These are phyloP conservation scores for Fraxinus platypoda DNA, from an alignment of 305 asterid genomes.

Conservation along the genomic window DNA sequence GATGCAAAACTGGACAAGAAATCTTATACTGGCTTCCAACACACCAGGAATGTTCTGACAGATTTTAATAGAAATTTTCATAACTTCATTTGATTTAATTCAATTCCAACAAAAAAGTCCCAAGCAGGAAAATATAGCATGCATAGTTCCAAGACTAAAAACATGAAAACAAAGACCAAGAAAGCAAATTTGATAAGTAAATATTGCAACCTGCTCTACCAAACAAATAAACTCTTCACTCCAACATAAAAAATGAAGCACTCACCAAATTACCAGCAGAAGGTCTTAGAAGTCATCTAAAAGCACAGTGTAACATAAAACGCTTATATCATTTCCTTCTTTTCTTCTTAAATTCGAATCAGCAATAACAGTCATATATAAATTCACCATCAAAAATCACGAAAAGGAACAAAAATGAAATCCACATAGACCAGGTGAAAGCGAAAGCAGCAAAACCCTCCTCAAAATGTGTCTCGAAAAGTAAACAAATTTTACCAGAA, in stretches of 20 bases:
- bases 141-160: not conserved
- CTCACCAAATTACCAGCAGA: not conserved
- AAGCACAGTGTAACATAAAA: not conserved
- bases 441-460: not conserved
- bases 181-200: not conserved
- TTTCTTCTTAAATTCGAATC: not conserved
- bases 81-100: not conserved
- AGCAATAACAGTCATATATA: not conserved
- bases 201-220: not conserved
- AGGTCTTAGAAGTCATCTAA: not conserved
- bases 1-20: not conserved
- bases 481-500: slow-evolving; percentile 33
- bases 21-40: not conserved
- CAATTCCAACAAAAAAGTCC: not conserved
- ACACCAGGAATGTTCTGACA: not conserved
- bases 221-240: not conserved
- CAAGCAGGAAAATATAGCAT: not conserved
- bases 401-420: not conserved
- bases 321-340: not conserved
- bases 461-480: not conserved
- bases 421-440: not conserved
- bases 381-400: not conserved
- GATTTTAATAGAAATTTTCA: not conserved
- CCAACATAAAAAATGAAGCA: not conserved
- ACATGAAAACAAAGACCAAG: not conserved